Percentiles rank a stretch among this genome's conserved stretches.
phyloP scores from a whole-genome alignment of 805 yeast genomes.

The Ogataea methanolica region DNA sequence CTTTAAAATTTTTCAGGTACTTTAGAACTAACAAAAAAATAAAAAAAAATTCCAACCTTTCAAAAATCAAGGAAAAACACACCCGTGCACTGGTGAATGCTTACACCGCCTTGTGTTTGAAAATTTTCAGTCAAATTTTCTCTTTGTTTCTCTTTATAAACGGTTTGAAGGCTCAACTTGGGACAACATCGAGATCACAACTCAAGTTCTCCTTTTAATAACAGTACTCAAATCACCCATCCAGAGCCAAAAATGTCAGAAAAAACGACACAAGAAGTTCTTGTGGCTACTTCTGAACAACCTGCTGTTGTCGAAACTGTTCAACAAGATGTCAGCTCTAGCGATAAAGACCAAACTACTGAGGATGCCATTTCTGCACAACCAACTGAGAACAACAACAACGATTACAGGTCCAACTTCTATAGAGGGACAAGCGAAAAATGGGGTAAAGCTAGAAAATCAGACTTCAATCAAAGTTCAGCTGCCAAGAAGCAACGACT shows the following conservation, averaged over 20 bases:
- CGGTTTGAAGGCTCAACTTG: too few species aligned
- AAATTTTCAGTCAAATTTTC: neutral
- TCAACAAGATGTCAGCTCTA: neutral
- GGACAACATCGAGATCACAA: too few species aligned
- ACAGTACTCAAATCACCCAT: too few species aligned
- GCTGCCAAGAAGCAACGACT: constrained; percentile 28
- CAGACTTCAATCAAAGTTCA: constrained; percentile 22
- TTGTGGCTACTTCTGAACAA: neutral
- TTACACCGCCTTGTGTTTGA: neutral
- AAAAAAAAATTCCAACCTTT: neutral
- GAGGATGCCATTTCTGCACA: neutral
- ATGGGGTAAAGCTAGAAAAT: constrained; percentile 24
- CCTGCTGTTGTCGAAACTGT: neutral
- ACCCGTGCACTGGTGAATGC: neutral
- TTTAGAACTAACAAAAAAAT: neutral
- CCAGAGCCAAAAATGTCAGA: neutral
- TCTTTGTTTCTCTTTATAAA: neutral
- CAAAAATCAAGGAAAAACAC: neutral
- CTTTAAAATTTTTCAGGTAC: constrained; percentile 1
- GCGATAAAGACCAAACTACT: neutral
- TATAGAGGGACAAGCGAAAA: constrained; percentile 6
- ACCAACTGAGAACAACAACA: neutral
- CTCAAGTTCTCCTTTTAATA: too few species aligned
- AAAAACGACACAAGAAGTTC: neutral
- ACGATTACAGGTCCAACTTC: neutral